Percentiles rank a stretch among this genome's conserved stretches.
These are phyloP conservation scores for Rhododendron williamsianum DNA, from an alignment of 148 eudicot species.

Conservation along the genomic window DNA sequence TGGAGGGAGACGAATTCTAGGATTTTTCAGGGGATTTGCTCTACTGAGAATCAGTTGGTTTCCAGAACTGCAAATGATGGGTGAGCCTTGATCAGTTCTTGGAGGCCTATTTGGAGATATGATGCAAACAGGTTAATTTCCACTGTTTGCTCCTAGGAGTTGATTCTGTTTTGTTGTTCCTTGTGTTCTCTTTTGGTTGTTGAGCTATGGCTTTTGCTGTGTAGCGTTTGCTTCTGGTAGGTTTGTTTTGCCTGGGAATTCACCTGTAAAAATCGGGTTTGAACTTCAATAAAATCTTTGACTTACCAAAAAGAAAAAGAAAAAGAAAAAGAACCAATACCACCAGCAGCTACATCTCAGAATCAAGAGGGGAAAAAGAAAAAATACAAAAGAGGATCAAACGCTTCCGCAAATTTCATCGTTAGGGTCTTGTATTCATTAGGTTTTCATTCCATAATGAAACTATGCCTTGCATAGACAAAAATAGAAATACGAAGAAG, in stretches of 20 bases:
- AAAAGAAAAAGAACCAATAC: background rate
- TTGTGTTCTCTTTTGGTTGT: background rate
- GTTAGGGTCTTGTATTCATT: background rate
- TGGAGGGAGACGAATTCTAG: background rate
- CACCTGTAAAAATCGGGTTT: background rate
- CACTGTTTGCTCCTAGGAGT: background rate
- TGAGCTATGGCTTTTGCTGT: background rate
- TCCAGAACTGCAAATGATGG: background rate
- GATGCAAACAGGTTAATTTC: background rate
- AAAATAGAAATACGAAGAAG: background rate
- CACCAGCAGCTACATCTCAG: background rate
- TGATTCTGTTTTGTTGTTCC: background rate
- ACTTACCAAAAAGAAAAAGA: background rate
- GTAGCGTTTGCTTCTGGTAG: background rate
- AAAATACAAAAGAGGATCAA: background rate
- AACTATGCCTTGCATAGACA: background rate
- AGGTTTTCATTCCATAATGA: background rate
- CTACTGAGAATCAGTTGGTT: background rate
- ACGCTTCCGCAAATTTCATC: background rate
- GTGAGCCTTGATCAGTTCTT: background rate
- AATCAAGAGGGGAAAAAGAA: background rate
- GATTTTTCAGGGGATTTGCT: background rate
- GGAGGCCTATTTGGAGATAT: background rate
- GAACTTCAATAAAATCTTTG: background rate
- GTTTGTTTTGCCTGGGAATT: background rate